Percentiles rank a stretch among this genome's conserved stretches.
phyloP scores from a whole-genome alignment of 2,329 filamentous ascomycete genomes.

The Hypocrella siamensis region DNA sequence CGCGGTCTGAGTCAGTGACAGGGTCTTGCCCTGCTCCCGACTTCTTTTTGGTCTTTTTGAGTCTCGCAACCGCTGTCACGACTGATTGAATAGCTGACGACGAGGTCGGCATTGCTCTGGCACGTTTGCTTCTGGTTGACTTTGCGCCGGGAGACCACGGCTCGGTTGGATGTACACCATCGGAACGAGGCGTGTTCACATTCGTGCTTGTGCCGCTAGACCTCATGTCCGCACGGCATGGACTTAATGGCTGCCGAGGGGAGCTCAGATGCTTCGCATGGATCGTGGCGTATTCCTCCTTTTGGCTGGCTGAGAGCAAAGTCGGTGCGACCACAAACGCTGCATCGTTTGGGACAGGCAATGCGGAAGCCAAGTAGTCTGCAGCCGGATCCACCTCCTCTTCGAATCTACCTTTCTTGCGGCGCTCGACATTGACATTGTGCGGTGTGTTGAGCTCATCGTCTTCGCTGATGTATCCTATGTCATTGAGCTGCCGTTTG shows the following conservation, averaged over 20 bases:
- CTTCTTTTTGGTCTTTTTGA: neutral
- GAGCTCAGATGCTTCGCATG: conserved; percentile 7
- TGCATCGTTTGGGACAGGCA: conserved; percentile 11
- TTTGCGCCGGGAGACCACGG: neutral
- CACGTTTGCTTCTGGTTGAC: neutral
- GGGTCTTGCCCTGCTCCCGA: no score
- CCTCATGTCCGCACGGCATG: conserved; percentile 3
- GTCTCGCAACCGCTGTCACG: neutral
- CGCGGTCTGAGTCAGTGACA: no score
- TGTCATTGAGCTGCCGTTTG: conserved; percentile 5
- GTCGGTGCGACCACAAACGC: conserved; percentile 18
- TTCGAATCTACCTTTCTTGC: neutral
- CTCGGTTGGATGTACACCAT: neutral
- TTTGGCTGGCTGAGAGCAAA: conserved; percentile 20
- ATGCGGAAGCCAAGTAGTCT: conserved; percentile 3
- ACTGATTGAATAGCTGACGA: neutral
- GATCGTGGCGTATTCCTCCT: conserved; percentile 17
- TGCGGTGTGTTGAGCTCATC: conserved; percentile 1
- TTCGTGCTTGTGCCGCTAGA: conserved; percentile 20
- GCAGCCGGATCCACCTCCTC: conserved; percentile 3
- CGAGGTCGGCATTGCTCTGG: neutral
- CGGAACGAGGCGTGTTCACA: conserved; percentile 16
- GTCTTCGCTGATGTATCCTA: conserved; percentile 7
- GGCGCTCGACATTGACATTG: conserved; percentile 1
- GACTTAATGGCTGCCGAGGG: conserved; percentile 2